Evolutionary conservation across 768 basidiomycete species (phyloP).

Genomic region (Lactifluus piperatus): DNA sequence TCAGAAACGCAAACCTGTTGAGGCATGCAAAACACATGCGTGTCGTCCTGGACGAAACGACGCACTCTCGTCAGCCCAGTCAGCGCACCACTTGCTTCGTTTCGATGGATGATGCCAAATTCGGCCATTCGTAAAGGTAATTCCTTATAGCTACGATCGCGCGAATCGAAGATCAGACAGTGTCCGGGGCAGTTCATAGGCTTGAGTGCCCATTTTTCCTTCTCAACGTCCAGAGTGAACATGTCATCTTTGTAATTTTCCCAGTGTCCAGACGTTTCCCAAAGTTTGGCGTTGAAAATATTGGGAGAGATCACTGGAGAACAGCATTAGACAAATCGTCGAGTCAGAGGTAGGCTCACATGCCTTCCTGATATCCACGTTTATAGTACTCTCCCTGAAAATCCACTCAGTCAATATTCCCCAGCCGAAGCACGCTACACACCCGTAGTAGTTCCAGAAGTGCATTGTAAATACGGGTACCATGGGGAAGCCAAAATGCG

Average conservation of each 20-base stretch:
- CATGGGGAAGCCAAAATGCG: conserved; percentile 95
- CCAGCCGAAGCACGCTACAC: conserved; percentile 25
- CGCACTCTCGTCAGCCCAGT: conserved; percentile 90
- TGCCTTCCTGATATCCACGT: conserved; percentile 89
- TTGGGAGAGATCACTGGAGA: conserved; percentile 88
- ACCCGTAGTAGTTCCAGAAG: conserved; percentile 87
- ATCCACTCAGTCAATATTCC: not conserved
- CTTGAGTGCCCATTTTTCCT: conserved; percentile 92
- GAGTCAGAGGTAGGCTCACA: conserved; percentile 24
- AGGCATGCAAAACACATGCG: conserved; percentile 97
- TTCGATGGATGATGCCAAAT: conserved; percentile 94
- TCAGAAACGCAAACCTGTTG: conserved; percentile 48
- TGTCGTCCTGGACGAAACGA: conserved; percentile 95
- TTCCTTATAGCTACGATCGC: conserved; percentile 91
- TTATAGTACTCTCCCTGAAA: conserved; percentile 82
- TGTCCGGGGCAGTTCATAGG: conserved; percentile 99
- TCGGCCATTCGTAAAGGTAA: conserved; percentile 97
- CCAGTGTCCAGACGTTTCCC: conserved; percentile 99
- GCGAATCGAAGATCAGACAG: conserved; percentile 89
- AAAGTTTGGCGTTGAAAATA: conserved; percentile 92
- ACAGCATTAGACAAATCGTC: not conserved
- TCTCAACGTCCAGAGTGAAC: conserved; percentile 92
- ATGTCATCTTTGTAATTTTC: conserved; percentile 97
- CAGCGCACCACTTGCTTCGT: conserved; percentile 91
- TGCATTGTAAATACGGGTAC: conserved; percentile 93